These are phyloP conservation scores for Daedalea quercina DNA, from an alignment of 768 basidiomycete species.

Conservation along the genomic window DNA sequence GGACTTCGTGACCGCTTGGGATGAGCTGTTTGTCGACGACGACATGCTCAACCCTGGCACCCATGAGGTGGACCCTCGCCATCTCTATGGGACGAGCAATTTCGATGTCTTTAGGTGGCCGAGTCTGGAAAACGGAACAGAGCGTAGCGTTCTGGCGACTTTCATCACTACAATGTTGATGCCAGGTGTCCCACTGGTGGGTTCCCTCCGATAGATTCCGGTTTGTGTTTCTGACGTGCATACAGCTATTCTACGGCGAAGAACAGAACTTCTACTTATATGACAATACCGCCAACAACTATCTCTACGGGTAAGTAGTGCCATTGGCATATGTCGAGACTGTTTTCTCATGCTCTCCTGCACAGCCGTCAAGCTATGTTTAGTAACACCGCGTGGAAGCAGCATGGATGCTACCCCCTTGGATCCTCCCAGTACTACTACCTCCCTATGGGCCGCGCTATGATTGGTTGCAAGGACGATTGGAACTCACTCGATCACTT, in stretches of 20 bases:
- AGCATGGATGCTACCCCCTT: constrained; percentile 87
- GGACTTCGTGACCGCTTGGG: constrained; percentile 89
- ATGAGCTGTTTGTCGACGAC: constrained; percentile 83
- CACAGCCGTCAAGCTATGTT: constrained; percentile 88
- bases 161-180: constrained; percentile 77
- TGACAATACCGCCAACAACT: constrained; percentile 87
- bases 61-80: constrained; percentile 68
- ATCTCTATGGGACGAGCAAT: constrained; percentile 90
- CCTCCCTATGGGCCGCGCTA: constrained; percentile 73
- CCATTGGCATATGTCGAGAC: background rate
- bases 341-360: background rate
- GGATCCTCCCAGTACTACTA: constrained; percentile 94
- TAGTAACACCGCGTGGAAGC: constrained; percentile 79
- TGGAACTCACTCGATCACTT: constrained; percentile 95
- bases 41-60: constrained; percentile 75
- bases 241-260: constrained; percentile 79
- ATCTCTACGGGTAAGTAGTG: constrained; percentile 75
- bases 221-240: background rate
- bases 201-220: constrained; percentile 13
- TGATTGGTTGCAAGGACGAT: constrained; percentile 81
- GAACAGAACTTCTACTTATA: constrained; percentile 87
- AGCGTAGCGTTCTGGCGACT: constrained; percentile 65
- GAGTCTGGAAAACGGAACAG: constrained; percentile 76
- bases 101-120: constrained; percentile 97
- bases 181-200: constrained; percentile 80